Evolutionary conservation across 345 rosid species (phyloP).

Genomic region (Hibiscus syriacus): DNA sequence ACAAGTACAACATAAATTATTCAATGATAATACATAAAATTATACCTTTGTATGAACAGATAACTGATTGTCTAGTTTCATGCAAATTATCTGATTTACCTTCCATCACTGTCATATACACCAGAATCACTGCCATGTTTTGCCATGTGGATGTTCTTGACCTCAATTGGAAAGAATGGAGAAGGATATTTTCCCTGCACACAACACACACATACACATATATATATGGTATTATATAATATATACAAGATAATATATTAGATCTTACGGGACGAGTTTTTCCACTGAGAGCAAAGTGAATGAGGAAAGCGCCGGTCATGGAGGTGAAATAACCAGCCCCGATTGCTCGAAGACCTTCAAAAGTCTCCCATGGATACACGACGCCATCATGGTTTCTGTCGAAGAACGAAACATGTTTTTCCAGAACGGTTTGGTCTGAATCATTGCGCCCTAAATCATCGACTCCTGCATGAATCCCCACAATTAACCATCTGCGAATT

Average conservation of each 20-base stretch:
- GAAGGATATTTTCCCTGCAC: slow-evolving; percentile 69
- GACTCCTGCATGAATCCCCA: background rate
- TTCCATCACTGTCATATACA: slow-evolving; percentile 71
- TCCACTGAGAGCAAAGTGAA: slow-evolving; percentile 40
- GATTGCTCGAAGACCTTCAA: slow-evolving; percentile 57
- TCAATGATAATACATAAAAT: too few relatives aligned
- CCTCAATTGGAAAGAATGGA: slow-evolving; percentile 54
- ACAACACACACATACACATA: too few relatives aligned
- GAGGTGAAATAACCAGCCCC: slow-evolving; percentile 42
- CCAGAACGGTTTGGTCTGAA: slow-evolving; percentile 33
- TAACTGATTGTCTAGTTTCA: background rate
- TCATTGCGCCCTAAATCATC: slow-evolving; percentile 15
- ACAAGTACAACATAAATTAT: too few relatives aligned
- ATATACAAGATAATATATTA: background rate
- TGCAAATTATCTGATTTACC: slow-evolving; percentile 26
- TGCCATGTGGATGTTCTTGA: slow-evolving; percentile 52
- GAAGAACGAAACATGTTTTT: slow-evolving; percentile 75
- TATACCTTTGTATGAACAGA: too few relatives aligned
- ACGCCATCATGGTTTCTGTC: slow-evolving; percentile 71
- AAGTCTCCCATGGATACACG: slow-evolving; percentile 78
- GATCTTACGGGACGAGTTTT: slow-evolving; percentile 53
- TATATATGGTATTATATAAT: background rate
- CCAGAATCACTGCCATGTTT: slow-evolving; percentile 89
- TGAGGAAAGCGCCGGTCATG: slow-evolving; percentile 22
- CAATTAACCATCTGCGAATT: background rate